These are phyloP conservation scores for Bryoerythrophyllum caledonicum DNA, from an alignment of 225 moss, liverwort and hornwort genomes.

Conservation along the genomic window DNA sequence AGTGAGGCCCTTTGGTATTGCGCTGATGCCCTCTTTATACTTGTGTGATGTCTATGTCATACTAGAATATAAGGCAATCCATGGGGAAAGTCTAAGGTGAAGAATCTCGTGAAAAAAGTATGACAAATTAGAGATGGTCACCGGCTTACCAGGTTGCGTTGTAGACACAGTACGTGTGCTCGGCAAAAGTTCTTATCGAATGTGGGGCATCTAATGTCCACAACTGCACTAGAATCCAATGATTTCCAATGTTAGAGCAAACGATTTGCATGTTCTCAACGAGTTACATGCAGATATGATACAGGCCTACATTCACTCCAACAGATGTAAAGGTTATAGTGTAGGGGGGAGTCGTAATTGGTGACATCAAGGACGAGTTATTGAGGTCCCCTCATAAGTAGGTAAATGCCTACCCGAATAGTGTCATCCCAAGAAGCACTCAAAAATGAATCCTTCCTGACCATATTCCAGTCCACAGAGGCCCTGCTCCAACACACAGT, in stretches of 20 bases:
- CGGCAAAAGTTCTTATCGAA: slow-evolving; percentile 82
- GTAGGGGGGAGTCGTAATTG: background rate
- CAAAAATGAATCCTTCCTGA: slow-evolving; percentile 91
- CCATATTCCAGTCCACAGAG: slow-evolving; percentile 95
- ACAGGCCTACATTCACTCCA: too few species aligned
- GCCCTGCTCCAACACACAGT: slow-evolving; percentile 49
- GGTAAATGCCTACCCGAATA: slow-evolving; percentile 61
- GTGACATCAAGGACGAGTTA: too few species aligned
- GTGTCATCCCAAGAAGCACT: slow-evolving; percentile 99
- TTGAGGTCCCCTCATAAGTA: background rate
- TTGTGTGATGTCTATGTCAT: too few species aligned
- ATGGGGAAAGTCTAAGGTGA: too few species aligned
- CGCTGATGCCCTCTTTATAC: too few species aligned
- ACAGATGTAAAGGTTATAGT: too few species aligned
- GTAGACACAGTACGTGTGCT: slow-evolving; percentile 98
- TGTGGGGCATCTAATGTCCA: slow-evolving; percentile 83
- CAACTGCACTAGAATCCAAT: slow-evolving; percentile 58
- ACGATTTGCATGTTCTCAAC: background rate
- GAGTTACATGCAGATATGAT: slow-evolving; percentile 9
- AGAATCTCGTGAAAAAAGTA: background rate
- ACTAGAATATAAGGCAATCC: too few species aligned
- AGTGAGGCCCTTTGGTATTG: too few species aligned
- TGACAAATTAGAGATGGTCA: background rate
- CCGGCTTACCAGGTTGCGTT: slow-evolving; percentile 74
- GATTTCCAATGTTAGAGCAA: slow-evolving; percentile 27